Conservation (phyloP, 257 asterid species). For the Oldenlandia corymbosa region DNA sequence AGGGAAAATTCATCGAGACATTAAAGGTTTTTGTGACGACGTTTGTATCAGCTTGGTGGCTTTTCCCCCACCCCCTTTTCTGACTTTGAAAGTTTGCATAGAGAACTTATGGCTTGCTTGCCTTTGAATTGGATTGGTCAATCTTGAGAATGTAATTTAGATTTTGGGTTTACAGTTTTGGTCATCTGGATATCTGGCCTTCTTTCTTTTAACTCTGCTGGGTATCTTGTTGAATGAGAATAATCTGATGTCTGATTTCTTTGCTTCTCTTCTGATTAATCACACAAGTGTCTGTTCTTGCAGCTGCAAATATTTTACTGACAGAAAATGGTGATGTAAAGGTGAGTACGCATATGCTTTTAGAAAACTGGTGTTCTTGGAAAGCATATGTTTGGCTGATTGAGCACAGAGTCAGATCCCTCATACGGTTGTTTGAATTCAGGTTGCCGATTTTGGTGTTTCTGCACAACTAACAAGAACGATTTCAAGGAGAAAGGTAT, state of each 20-base stretch:
- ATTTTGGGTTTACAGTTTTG: background rate
- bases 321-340: conserved; percentile 97
- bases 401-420: conserved; percentile 1
- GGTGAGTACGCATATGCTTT: conserved; percentile 38
- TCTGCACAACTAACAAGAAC: conserved; percentile 97
- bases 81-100: background rate
- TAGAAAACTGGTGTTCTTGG: background rate
- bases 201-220: background rate
- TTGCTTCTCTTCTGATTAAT: conserved; percentile 1
- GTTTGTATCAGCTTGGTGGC: conserved; percentile 1
- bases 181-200: background rate
- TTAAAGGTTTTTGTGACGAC: conserved; percentile 57
- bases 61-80: no score
- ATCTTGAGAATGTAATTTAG: background rate
- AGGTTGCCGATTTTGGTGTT: conserved; percentile 99
- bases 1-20: conserved; percentile 99
- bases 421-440: conserved; percentile 8
- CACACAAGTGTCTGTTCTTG: conserved; percentile 18
- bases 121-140: background rate
- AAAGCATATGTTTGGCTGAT: background rate
- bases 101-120: background rate
- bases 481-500: conserved; percentile 94
- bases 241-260: background rate
- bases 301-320: conserved; percentile 99
- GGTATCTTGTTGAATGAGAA: background rate